These are phyloP conservation scores for Penicillium sp. DNA, from an alignment of 2,329 filamentous ascomycete genomes.

Conservation along the genomic window DNA sequence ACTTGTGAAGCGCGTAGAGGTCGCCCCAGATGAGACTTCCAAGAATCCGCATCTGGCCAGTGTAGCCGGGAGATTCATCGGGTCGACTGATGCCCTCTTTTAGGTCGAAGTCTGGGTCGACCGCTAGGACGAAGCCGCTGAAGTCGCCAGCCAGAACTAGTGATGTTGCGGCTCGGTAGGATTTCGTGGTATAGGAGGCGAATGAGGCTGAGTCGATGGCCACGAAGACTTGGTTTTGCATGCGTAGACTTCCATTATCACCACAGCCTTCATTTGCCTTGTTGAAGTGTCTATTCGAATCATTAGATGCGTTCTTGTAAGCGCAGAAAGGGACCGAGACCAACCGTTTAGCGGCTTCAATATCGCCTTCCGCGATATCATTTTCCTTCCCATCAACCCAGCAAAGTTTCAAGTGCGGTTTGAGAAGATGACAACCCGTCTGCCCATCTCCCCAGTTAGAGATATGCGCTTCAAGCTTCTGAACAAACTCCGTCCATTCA, in stretches of 20 bases:
- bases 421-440: slow-evolving; percentile 19
- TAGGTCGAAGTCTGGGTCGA: slow-evolving; percentile 25
- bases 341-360: slow-evolving; percentile 13
- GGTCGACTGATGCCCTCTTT: slow-evolving; percentile 6
- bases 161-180: slow-evolving; percentile 7
- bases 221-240: slow-evolving; percentile 11
- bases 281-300: not conserved
- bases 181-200: slow-evolving; percentile 14
- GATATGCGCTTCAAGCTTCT: slow-evolving; percentile 23
- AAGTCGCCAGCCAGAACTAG: slow-evolving; percentile 18
- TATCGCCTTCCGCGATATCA: slow-evolving; percentile 16
- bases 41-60: slow-evolving; percentile 29
- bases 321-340: not conserved
- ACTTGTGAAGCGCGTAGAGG: slow-evolving; percentile 20
- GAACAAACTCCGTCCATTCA: slow-evolving; percentile 23
- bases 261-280: not conserved
- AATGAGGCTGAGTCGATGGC: slow-evolving; percentile 17
- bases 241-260: not conserved
- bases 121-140: slow-evolving; percentile 21
- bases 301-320: not conserved
- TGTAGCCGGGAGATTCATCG: slow-evolving; percentile 22
- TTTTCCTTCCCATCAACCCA: slow-evolving; percentile 27
- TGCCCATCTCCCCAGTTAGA: slow-evolving; percentile 26
- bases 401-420: slow-evolving; percentile 22
- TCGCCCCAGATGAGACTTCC: slow-evolving; percentile 33